phyloP scores from a whole-genome alignment of 495 filamentous ascomycete genomes.

The Neurospora sp. region DNA sequence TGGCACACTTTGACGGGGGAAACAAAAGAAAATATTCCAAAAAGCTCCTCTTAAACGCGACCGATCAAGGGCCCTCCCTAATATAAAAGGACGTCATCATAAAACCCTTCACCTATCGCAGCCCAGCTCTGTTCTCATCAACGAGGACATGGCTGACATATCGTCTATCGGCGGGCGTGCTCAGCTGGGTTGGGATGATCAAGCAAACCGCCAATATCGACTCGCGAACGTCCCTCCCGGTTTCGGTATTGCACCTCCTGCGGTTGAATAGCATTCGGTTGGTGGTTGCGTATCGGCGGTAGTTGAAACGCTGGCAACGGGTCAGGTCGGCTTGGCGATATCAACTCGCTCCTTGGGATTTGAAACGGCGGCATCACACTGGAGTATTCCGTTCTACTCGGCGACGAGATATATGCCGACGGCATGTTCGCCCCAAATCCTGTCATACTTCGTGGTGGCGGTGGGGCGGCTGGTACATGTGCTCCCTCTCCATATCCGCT shows the following conservation, averaged over 20 bases:
- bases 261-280: slow-evolving; percentile 19
- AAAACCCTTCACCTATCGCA: neutral
- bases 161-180: neutral
- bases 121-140: neutral
- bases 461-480: slow-evolving; percentile 10
- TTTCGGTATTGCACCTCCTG: slow-evolving; percentile 16
- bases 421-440: slow-evolving; percentile 21
- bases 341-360: slow-evolving; percentile 36
- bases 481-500: slow-evolving; percentile 27
- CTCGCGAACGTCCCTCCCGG: slow-evolving; percentile 38
- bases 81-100: neutral
- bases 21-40: neutral
- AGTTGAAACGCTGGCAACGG: slow-evolving; percentile 39
- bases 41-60: neutral
- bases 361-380: slow-evolving; percentile 31
- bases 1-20: neutral
- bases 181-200: slow-evolving; percentile 28
- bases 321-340: slow-evolving; percentile 18
- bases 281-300: slow-evolving; percentile 40
- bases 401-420: slow-evolving; percentile 27
- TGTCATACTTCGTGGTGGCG: slow-evolving; percentile 22
- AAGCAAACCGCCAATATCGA: slow-evolving; percentile 47
- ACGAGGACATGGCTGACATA: neutral
- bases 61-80: neutral
- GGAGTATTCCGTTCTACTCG: slow-evolving; percentile 30